Percentiles rank a stretch among this genome's conserved stretches.
phyloP scores from a whole-genome alignment of 1,284 basidiomycete genomes.

The Sutorius eximius region DNA sequence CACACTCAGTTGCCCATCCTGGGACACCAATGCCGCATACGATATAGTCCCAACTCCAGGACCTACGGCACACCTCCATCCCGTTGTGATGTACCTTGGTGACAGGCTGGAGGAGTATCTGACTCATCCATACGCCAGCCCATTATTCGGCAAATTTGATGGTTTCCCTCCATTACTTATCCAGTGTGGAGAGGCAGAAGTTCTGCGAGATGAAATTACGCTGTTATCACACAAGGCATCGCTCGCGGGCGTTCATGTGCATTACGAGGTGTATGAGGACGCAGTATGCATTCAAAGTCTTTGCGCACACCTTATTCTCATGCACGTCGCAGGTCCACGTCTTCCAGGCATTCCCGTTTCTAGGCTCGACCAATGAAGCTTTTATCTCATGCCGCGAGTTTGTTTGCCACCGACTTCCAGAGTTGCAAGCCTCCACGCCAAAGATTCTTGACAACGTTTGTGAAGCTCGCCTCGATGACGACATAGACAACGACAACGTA shows the following conservation, averaged over 20 bases:
- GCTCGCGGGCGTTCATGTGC: conserved; percentile 83
- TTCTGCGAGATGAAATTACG: conserved; percentile 89
- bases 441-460: conserved; percentile 53
- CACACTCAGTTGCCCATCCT: conserved; percentile 95
- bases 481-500: conserved; percentile 63
- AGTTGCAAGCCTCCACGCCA: conserved; percentile 47
- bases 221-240: conserved; percentile 95
- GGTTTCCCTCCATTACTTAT: conserved; percentile 90
- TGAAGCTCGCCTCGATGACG: conserved; percentile 58
- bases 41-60: conserved; percentile 78
- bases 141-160: conserved; percentile 89
- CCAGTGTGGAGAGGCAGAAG: conserved; percentile 93
- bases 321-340: conserved; percentile 69
- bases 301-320: background rate
- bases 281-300: conserved; percentile 56
- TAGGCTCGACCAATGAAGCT: conserved; percentile 70
- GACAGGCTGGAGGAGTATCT: conserved; percentile 81
- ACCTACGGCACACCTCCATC: conserved; percentile 87
- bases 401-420: conserved; percentile 60
- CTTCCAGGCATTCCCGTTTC: conserved; percentile 87
- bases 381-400: conserved; percentile 79
- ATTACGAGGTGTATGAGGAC: conserved; percentile 93
- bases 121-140: conserved; percentile 95
- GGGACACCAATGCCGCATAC: conserved; percentile 88
- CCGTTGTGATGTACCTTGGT: conserved; percentile 90